A percentile compares a stretch with the other conserved stretches of the same genome.
Evolutionary conservation across 768 basidiomycete genomes (phyloP).

Genomic region (Leccinum variicolor): DNA sequence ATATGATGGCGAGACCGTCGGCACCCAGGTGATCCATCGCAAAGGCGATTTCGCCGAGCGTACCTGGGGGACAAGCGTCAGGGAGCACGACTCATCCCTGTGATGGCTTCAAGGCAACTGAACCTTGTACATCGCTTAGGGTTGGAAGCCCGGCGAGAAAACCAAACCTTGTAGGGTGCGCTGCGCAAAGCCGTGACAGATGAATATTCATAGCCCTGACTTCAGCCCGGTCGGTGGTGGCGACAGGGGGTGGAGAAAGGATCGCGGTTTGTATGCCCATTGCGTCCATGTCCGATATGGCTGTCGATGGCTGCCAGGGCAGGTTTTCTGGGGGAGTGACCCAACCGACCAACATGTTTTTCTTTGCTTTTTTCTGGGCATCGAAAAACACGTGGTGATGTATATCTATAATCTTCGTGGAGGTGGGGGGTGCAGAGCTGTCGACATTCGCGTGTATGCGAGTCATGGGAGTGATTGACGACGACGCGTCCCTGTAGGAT

Average conservation of each 20-base stretch:
- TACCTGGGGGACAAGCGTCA: conserved; percentile 39
- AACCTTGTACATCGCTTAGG: conserved; percentile 61
- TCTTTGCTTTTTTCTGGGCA: conserved; percentile 44
- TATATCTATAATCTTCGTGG: conserved; percentile 48
- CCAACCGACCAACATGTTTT: conserved; percentile 54
- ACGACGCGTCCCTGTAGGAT: neutral
- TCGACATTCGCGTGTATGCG: conserved; percentile 2
- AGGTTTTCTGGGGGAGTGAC: conserved; percentile 58
- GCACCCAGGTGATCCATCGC: conserved; percentile 59
- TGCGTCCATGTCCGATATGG: conserved; percentile 61
- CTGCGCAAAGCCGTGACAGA: conserved; percentile 45
- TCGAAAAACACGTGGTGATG: conserved; percentile 75
- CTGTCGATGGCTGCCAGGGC: conserved; percentile 60
- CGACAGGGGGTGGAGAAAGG: conserved; percentile 62
- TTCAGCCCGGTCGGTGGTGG: conserved; percentile 38
- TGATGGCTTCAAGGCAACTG: conserved; percentile 1
- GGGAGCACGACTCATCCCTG: neutral
- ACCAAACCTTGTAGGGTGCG: conserved; percentile 56
- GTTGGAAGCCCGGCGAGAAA: conserved; percentile 69
- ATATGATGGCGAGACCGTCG: conserved; percentile 62
- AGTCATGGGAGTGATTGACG: conserved; percentile 10
- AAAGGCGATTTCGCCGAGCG: conserved; percentile 56
- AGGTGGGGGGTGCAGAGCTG: neutral
- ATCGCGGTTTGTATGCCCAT: conserved; percentile 57
- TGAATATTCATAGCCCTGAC: conserved; percentile 47